These are phyloP conservation scores for Colletotrichum spaethianum DNA, from an alignment of 2,329 filamentous ascomycete species.

Conservation along the genomic window DNA sequence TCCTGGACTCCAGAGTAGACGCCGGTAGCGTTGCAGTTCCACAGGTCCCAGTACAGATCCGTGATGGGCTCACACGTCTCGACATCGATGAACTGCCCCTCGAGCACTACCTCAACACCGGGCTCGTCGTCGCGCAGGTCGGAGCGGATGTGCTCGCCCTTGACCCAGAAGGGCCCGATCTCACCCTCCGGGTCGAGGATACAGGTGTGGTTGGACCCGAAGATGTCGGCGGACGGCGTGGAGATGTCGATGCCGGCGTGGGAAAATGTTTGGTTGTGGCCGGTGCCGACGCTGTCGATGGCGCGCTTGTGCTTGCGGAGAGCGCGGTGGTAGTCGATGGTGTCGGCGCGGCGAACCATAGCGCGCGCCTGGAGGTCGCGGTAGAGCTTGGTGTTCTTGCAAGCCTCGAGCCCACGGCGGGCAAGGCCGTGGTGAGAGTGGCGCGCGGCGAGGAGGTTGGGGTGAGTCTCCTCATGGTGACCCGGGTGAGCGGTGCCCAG, in stretches of 20 bases:
- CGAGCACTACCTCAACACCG: constrained; percentile 32
- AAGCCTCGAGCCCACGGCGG: constrained; percentile 25
- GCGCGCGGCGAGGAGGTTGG: constrained; percentile 21
- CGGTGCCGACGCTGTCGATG: constrained; percentile 20
- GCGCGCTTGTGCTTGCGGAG: constrained; percentile 28
- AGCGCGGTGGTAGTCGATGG: constrained; percentile 27
- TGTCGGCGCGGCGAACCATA: constrained; percentile 25
- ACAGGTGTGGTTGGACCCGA: constrained; percentile 56
- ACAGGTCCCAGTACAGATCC: constrained; percentile 42
- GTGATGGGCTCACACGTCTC: constrained; percentile 38
- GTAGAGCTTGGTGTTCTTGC: constrained; percentile 16
- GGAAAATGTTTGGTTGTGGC: constrained; percentile 14
- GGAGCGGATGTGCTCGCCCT: constrained; percentile 34
- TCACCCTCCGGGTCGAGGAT: constrained; percentile 62
- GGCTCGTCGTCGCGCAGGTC: constrained; percentile 32
- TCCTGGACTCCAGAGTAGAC: constrained; percentile 55
- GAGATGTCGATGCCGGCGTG: constrained; percentile 26
- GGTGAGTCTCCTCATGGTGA: constrained; percentile 28
- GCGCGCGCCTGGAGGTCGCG: constrained; percentile 30
- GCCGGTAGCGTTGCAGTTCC: constrained; percentile 53
- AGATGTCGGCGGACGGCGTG: constrained; percentile 44
- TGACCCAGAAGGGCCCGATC: constrained; percentile 61
- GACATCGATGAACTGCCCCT: constrained; percentile 36
- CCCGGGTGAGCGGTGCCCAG: constrained; percentile 28
- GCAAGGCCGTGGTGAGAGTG: constrained; percentile 29